Conservation (phyloP, 164 flowering plant species). For the Paratinospora sagittata region DNA sequence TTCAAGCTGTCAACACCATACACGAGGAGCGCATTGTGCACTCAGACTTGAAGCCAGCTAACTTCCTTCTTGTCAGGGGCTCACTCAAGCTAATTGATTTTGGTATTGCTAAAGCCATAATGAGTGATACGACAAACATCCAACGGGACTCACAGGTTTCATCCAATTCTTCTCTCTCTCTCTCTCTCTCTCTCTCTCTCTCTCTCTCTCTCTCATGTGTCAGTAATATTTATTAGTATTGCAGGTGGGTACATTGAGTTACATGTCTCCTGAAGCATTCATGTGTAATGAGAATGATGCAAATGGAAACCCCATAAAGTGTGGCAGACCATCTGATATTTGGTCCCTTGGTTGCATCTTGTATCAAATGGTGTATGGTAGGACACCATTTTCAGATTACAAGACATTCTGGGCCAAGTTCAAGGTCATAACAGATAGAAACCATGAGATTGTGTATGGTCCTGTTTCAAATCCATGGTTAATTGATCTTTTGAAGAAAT, state of each 20-base stretch:
- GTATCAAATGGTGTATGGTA: slow-evolving; percentile 95
- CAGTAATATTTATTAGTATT: slow-evolving; percentile 1
- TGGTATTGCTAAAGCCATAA: slow-evolving; percentile 96
- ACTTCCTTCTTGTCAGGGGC: slow-evolving; percentile 95
- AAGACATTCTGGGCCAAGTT: slow-evolving; percentile 98
- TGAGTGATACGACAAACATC: slow-evolving; percentile 95
- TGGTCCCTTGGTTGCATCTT: slow-evolving; percentile 99
- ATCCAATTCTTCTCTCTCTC: not conserved
- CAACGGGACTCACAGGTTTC: slow-evolving; percentile 97
- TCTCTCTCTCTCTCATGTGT: not conserved
- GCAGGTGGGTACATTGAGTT: slow-evolving; percentile 96
- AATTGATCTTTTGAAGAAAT: slow-evolving; percentile 88
- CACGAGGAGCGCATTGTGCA: slow-evolving; percentile 98
- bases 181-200: not conserved
- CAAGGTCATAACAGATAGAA: slow-evolving; percentile 87
- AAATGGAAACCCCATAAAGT: slow-evolving; percentile 82
- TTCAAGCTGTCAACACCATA: slow-evolving; percentile 88
- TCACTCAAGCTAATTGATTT: slow-evolving; percentile 94
- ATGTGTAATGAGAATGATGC: slow-evolving; percentile 93
- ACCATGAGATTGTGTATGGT: slow-evolving; percentile 66
- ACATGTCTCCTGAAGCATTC: slow-evolving; percentile 99
- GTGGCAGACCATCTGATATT: slow-evolving; percentile 95
- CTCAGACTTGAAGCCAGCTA: slow-evolving; percentile 98
- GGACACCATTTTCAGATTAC: slow-evolving; percentile 92
- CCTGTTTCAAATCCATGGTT: slow-evolving; percentile 80